phyloP scores from a whole-genome alignment of 139 green algal species.

The Chlamydomonas applanata region DNA sequence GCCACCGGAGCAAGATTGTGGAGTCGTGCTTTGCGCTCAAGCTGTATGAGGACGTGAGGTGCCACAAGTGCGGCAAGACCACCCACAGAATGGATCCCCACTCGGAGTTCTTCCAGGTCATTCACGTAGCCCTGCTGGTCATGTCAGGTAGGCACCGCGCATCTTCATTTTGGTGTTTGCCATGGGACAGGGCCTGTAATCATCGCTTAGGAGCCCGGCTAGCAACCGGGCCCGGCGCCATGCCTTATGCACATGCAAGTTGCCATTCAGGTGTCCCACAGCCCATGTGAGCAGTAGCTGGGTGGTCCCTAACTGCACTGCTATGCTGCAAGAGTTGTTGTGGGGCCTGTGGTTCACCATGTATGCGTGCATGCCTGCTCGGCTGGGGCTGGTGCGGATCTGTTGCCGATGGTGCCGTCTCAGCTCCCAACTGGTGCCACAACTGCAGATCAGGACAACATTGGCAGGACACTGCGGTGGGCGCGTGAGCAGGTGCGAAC shows the following conservation, averaged over 20 bases:
- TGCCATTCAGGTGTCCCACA: too few species aligned
- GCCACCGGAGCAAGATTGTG: conserved; percentile 28
- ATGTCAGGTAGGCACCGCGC: conserved; percentile 3
- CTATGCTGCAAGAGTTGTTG: too few species aligned
- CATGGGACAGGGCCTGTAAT: too few species aligned
- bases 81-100: conserved; percentile 41
- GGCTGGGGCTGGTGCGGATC: too few species aligned
- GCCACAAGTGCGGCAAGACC: conserved; percentile 15
- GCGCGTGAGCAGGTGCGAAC: neutral
- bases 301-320: too few species aligned
- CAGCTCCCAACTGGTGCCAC: neutral
- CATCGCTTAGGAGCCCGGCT: too few species aligned
- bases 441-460: neutral
- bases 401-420: neutral
- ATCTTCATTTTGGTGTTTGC: too few species aligned
- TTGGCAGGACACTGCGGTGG: conserved; percentile 2
- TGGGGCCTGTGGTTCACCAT: too few species aligned
- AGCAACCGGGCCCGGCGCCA: too few species aligned
- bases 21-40: conserved; percentile 45
- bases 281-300: too few species aligned
- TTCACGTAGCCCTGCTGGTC: conserved; percentile 30
- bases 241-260: too few species aligned
- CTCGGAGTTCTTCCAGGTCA: conserved; percentile 48
- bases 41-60: conserved; percentile 49
- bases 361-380: too few species aligned